These are phyloP conservation scores for peach (Prunus persica) DNA, from an alignment of 306 rosid species.

Conservation along the genomic window Prunus_persica_NCBIv2 NC_034010.1:21395501-21396000, in stretches of 20 bases:
- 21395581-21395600: not conserved
- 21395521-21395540: not conserved
- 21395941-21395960: no score
- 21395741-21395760: not conserved
- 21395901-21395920: no score
- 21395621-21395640: not conserved
- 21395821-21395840: no score
- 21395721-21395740: slow-evolving; percentile 1
- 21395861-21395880: no score
- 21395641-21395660: not conserved
- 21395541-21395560: not conserved
- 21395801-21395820: no score
- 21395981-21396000: no score
- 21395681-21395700: not conserved
- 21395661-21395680: not conserved
- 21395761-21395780: not conserved
- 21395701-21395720: not conserved
- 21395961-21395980: no score
- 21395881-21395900: no score
- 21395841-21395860: no score
- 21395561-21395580: not conserved
- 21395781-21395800: no score
- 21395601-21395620: not conserved
- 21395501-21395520: not conserved
- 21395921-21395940: no score